Evolutionary conservation across 2,329 filamentous ascomycete genomes (phyloP), one percentile per base, ranked within the genome.

Genomic region (Salinomyces thailandicus): DNA sequence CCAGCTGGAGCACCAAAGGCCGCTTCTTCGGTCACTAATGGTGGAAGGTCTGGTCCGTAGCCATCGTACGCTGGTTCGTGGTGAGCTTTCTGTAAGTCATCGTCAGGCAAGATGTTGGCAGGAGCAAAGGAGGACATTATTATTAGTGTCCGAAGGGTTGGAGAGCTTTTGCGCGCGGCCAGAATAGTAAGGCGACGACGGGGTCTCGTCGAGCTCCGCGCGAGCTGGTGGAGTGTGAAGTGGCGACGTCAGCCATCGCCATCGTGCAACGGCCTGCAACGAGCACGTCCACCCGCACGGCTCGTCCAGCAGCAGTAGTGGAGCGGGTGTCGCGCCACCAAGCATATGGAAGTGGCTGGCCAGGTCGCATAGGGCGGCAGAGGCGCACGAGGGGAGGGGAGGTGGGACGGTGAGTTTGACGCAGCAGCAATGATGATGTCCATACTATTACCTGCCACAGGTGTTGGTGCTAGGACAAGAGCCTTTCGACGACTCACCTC

Each of bases 231-330:
- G 27, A 12, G 13, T 31, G 15, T 22, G 19, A 27, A 8, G 35
- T 36, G 17, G 7, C 35, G 18, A 27, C 28, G 35, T 37, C 35
- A 37, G 22, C 15, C 28, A 36, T 36, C 13, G 34, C n/a, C n/a
- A n/a, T n/a, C n/a, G n/a, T n/a, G n/a, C n/a, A n/a, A n/a, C n/a
- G n/a, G n/a, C n/a, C n/a, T 29, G 26, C 11, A 31, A 9, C 27
- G 15, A 30, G 27, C 27, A 30, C 27, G 27, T 30, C 27, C 27
- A 30, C 27, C 27, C 27, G 27, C n/a, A 9, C 22, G 22, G 22
- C 22, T 26, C 22, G 22, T 26, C n/a, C n/a, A n/a, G n/a, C n/a
- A n/a, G n/a, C n/a, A n/a, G n/a, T 26, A n/a, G 22, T n/a, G 9
- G 9, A n/a, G 9, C n/a, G 22, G 22, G 22, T 26, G 9, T 26